Evolutionary conservation across 176 grass and related monocot genomes (phyloP), one percentile per base, ranked within the genome.

Genomic region (Phoenix roebelenii): DNA sequence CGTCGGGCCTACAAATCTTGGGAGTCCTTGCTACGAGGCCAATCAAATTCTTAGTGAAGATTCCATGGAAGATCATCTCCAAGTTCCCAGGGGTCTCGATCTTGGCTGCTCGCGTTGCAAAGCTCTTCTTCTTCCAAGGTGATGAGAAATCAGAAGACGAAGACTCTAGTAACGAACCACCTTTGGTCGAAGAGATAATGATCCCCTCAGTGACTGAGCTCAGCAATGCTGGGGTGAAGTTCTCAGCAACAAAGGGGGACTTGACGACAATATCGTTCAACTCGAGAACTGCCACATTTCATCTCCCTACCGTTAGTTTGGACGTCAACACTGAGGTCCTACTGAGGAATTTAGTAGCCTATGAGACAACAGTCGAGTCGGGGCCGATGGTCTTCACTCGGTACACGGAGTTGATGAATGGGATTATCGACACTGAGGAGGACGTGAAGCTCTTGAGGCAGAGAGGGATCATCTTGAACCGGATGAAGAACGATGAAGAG

Each of bases 331-430:
- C 56, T 2, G 80, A 90, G 22, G 72, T 79, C 5, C 9, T 87
- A 2, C 28, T 96, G 55, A 63, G 86, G 7, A 96, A 96, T 71
- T 20, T 96, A 64, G 83, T 90, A 5, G 86, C 83, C 1, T 90
- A 87, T 17, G 91, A 96, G 67, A 80, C 91, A 3, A 79, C 90
- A 2, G 7, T 61, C 7, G 86, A 64, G 22, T 57, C 57, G 3
- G 70, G 70, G 5, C 56, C 65, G 1, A 57, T 96, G 61, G 22
- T 60, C 0, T 22, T 90, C 0, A 73, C 86, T 0, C 69, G 86
- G 19, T 96, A 96, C 60, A 52, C 90, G 2, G 91, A 96, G 74
- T 74, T 96, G 30, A 96, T 96, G 86, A 90, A 87, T 50, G 91
- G 86, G 50, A 85, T 96, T 50, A 64, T 96, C 55, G 91, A 96